A percentile compares a stretch with the other conserved stretches of the same genome.
Evolutionary conservation across 176 grass and related monocot species (phyloP).

Genomic region (Oryza longistaminata): DNA sequence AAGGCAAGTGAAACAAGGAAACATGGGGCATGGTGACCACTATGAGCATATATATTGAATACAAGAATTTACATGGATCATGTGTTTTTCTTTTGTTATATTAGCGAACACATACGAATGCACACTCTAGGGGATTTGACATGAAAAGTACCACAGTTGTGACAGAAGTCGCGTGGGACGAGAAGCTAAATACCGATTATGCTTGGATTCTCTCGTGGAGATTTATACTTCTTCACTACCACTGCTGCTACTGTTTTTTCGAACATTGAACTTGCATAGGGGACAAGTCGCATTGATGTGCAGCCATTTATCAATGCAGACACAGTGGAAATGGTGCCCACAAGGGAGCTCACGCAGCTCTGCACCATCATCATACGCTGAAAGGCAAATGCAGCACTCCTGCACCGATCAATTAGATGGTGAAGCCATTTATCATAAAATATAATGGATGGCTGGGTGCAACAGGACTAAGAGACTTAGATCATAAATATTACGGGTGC

Average conservation of each 20-base stretch:
- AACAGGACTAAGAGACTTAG: background rate
- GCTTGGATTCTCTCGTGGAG: background rate
- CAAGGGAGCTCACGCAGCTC: slow-evolving; percentile 71
- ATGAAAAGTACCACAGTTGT: slow-evolving; percentile 13
- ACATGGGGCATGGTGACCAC: background rate
- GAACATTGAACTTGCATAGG: slow-evolving; percentile 75
- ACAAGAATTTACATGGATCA: slow-evolving; percentile 27
- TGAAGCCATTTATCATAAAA: background rate
- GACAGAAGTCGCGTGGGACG: background rate
- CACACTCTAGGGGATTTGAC: background rate
- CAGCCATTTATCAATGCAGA: slow-evolving; percentile 73
- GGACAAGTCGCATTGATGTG: slow-evolving; percentile 77
- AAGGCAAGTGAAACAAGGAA: background rate
- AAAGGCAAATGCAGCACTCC: slow-evolving; percentile 78
- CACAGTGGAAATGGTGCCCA: slow-evolving; percentile 73
- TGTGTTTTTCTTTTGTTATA: slow-evolving; percentile 12
- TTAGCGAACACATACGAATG: background rate
- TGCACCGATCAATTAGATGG: slow-evolving; percentile 23
- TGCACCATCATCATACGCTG: slow-evolving; percentile 61
- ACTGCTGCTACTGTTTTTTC: slow-evolving; percentile 58
- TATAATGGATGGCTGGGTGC: background rate
- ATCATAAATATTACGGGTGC: background rate
- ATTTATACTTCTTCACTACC: slow-evolving; percentile 63
- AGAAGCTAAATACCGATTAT: background rate
- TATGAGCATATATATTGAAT: background rate